phyloP scores from a whole-genome alignment of 805 yeast species.

The Nakazawaea pomicola region DNA sequence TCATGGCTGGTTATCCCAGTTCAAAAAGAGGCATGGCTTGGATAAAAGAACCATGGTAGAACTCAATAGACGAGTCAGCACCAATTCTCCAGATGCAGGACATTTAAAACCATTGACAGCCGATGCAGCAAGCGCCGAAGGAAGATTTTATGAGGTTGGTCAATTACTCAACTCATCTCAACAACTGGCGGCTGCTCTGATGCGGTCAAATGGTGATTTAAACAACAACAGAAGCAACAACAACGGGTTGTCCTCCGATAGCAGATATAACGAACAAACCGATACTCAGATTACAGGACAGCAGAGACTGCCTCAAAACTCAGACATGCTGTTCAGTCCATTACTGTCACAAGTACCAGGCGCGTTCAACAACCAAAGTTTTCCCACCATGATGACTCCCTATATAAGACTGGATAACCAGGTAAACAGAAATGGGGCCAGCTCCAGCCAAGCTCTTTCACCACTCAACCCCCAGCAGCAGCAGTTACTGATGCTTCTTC shows the following conservation, averaged over 20 bases:
- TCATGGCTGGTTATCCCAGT: slow-evolving; percentile 61
- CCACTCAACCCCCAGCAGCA: too few relatives aligned
- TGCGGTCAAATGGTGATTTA: too few relatives aligned
- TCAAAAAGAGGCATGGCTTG: slow-evolving; percentile 53
- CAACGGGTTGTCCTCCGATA: neutral
- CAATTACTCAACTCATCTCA: slow-evolving; percentile 11
- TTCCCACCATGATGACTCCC: slow-evolving; percentile 4
- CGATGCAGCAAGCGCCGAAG: slow-evolving; percentile 17
- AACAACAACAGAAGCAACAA: neutral
- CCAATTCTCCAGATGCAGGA: slow-evolving; percentile 4
- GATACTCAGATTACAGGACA: neutral
- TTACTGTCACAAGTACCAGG: slow-evolving; percentile 5
- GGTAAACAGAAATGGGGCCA: slow-evolving; percentile 7
- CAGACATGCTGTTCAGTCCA: neutral
- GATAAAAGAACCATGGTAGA: slow-evolving; percentile 29
- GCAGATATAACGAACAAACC: neutral
- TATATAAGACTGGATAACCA: slow-evolving; percentile 10
- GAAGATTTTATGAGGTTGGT: slow-evolving; percentile 10
- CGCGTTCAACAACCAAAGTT: neutral
- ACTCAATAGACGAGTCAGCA: slow-evolving; percentile 3
- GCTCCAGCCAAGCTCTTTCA: too few relatives aligned
- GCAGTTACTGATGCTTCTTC: too few relatives aligned
- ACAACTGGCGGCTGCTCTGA: neutral
- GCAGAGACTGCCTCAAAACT: slow-evolving; percentile 1
- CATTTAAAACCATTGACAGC: slow-evolving; percentile 9